Evolutionary conservation across 2,329 filamentous ascomycete genomes (phyloP).

Genomic region (Knufia fluminis): DNA sequence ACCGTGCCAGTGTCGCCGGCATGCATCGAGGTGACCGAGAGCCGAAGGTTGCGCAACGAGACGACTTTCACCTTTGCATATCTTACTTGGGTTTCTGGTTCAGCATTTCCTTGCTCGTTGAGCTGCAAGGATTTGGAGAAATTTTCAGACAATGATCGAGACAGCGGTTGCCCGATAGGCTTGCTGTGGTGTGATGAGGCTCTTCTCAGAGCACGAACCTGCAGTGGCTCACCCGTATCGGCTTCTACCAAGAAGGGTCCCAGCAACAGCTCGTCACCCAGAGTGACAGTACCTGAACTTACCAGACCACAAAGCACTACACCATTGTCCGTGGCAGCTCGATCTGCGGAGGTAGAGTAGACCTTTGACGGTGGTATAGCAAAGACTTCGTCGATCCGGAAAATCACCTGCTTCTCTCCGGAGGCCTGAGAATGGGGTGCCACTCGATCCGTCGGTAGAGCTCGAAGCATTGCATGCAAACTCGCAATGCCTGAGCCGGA

Average conservation of each 20-base stretch:
- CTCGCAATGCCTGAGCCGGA: conserved; percentile 73
- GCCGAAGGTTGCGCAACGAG: conserved; percentile 77
- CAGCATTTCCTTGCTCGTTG: background rate
- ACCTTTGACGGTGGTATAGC: conserved; percentile 58
- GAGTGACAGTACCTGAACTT: conserved; percentile 64
- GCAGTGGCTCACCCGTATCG: conserved; percentile 2
- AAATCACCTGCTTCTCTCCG: conserved; percentile 39
- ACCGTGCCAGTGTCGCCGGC: conserved; percentile 84
- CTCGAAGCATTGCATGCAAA: conserved; percentile 70
- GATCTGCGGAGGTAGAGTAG: conserved; percentile 29
- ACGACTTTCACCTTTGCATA: conserved; percentile 57
- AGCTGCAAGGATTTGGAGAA: conserved; percentile 6
- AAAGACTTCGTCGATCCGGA: conserved; percentile 88
- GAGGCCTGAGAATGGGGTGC: background rate
- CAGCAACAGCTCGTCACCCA: conserved; percentile 68
- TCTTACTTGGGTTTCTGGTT: background rate
- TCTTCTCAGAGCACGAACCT: conserved; percentile 1
- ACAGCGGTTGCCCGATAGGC: background rate
- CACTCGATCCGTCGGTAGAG: conserved; percentile 48
- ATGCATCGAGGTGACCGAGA: conserved; percentile 67
- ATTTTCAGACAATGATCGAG: conserved; percentile 6
- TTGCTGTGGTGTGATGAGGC: conserved; percentile 4
- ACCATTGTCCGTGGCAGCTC: conserved; percentile 42
- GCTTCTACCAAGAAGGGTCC: conserved; percentile 56
- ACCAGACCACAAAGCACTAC: conserved; percentile 79